Percentiles rank a stretch among this genome's conserved stretches.
These are phyloP conservation scores for Salvia splendens DNA, from an alignment of 257 asterid species.

Conservation along the genomic window DNA sequence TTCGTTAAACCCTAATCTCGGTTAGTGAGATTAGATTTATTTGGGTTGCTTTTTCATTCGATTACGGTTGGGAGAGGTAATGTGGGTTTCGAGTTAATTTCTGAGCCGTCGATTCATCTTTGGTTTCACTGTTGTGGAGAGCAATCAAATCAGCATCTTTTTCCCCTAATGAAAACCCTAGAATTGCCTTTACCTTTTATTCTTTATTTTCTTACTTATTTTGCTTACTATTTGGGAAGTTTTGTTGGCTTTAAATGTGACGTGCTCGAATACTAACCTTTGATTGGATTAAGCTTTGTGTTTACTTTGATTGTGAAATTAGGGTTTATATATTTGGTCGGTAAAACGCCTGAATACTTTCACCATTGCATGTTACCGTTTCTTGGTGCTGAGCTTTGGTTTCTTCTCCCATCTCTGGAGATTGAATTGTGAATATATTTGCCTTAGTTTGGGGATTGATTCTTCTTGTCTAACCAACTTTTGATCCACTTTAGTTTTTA, in stretches of 20 bases:
- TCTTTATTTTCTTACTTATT: constrained; percentile 12
- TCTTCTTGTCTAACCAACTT: constrained; percentile 12
- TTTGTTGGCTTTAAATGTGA: constrained; percentile 3
- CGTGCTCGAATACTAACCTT: constrained; percentile 21
- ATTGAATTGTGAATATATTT: not conserved
- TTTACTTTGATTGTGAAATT: constrained; percentile 33
- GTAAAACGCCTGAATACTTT: constrained; percentile 7
- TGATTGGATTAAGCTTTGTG: constrained; percentile 18
- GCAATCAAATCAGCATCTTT: constrained; percentile 17
- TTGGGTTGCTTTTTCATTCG: constrained; percentile 10
- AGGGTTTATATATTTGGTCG: constrained; percentile 44
- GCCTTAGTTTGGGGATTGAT: not conserved
- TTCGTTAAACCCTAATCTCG: constrained; percentile 55
- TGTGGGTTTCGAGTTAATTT: constrained; percentile 32
- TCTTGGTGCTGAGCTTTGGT: constrained; percentile 4
- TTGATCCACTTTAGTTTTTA: constrained; percentile 1
- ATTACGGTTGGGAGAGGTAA: constrained; percentile 13
- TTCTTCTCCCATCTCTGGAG: not conserved
- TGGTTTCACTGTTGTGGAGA: constrained; percentile 24
- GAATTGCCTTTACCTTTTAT: constrained; percentile 31
- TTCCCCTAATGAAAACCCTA: constrained; percentile 52
- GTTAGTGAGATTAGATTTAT: constrained; percentile 19
- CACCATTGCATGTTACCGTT: constrained; percentile 6
- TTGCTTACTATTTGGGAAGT: constrained; percentile 19
- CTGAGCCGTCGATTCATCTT: constrained; percentile 22